Percentiles rank a stretch among this genome's conserved stretches.
phyloP scores from a whole-genome alignment of 2,329 filamentous ascomycete species.

The Fusarium robinianum region DNA sequence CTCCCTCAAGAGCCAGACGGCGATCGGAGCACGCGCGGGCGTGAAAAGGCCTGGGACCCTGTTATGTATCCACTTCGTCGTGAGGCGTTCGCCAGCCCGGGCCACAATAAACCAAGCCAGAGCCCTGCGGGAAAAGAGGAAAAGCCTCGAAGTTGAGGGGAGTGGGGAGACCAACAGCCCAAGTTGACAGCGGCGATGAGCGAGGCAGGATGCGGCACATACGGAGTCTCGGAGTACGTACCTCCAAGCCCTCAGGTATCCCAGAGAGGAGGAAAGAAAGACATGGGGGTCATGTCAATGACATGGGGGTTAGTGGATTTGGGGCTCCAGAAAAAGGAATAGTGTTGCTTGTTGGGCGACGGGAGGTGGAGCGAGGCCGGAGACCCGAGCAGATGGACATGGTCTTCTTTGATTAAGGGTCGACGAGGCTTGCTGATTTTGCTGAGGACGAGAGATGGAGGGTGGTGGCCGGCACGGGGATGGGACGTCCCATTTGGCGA shows the following conservation, averaged over 20 bases:
- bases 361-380: conserved; percentile 34
- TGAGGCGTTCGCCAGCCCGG: conserved; percentile 27
- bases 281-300: conserved; percentile 15
- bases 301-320: conserved; percentile 17
- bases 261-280: conserved; percentile 20
- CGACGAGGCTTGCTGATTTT: conserved; percentile 35
- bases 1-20: conserved; percentile 23
- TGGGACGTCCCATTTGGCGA: conserved; percentile 14
- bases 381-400: conserved; percentile 35
- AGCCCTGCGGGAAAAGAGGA: conserved; percentile 24
- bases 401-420: conserved; percentile 38
- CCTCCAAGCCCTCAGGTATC: conserved; percentile 8
- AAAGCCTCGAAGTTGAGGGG: conserved; percentile 29
- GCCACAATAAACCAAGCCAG: conserved; percentile 26
- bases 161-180: background rate
- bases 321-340: conserved; percentile 21
- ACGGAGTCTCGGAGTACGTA: too few relatives aligned
- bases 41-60: conserved; percentile 27
- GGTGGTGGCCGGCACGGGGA: conserved; percentile 17
- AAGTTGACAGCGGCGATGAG: conserved; percentile 29
- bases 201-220: conserved; percentile 12
- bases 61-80: conserved; percentile 32
- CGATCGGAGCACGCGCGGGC: conserved; percentile 36
- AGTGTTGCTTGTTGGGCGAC: conserved; percentile 25
- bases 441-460: conserved; percentile 26